Base-by-base conservation (phyloP, 2,329 filamentous ascomycete genomes). In the Pestalotiopsis sp. region DNA sequence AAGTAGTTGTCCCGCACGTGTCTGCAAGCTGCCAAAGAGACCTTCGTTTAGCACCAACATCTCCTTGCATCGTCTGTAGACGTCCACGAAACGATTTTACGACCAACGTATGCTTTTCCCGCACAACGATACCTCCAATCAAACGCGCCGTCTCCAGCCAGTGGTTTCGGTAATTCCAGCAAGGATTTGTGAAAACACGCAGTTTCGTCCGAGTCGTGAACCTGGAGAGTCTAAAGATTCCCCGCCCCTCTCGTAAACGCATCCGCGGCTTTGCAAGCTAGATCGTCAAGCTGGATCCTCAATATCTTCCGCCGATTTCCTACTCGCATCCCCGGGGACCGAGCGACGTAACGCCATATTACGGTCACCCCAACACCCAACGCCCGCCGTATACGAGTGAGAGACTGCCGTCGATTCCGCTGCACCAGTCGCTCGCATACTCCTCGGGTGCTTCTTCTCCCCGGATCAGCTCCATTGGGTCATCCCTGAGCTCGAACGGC, bases 211-310 rank as follows among this genome's bases (percentile, higher is more conserved):
- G 63, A 66, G 68, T 41, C 61, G 63, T 70, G 56, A 36, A 41
- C 36, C 11, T 38, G 45, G 27, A 31, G 45, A 59, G 59, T 57
- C 45, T 60, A 56, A 38, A 49, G 57, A 9, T 58, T 59, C n/a
- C 61, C 38, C 61, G 20, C 25, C 38, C 17, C 13, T 25, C 23
- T 40, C 25, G 41, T 27, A 58, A 68, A 72, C 71, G 70, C 70
- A 66, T 71, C 69, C 66, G 67, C 70, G 73, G 74, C 78, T 76
- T 76, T 75, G 68, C 71, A 73, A 71, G 74, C 79, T 85, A 89
- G 84, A 92, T 90, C 93, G 93, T 89, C 91, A 96, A 95, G 87
- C 93, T 97, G 93, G 93, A 95, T 93, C 61, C 61, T 64, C 61
- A 64, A 64, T 40, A 49, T 31, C 90, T 95, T 82, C 92, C 93